Conservation (phyloP, 257 asterid species). For the Primulina huaijiensis region DNA sequence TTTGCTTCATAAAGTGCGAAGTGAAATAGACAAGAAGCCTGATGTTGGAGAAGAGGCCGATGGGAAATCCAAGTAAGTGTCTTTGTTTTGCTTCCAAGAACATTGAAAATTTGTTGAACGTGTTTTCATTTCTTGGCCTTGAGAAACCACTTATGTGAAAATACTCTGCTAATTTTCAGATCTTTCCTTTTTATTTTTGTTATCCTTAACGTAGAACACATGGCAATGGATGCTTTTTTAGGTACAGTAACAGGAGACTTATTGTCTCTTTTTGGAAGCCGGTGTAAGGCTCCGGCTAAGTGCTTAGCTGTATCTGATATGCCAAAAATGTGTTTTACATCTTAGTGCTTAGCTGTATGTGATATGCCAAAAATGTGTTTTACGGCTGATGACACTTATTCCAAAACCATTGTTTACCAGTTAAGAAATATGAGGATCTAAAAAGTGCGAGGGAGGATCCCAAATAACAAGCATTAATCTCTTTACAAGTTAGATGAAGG, state of each 20-base stretch:
- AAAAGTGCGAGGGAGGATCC: too few species aligned
- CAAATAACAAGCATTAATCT: too few species aligned
- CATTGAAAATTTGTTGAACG: constrained; percentile 6
- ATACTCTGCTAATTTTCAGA: not conserved
- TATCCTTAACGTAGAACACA: constrained; percentile 17
- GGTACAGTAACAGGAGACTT: not conserved
- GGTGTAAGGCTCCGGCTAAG: not conserved
- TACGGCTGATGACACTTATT: not conserved
- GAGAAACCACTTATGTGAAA: constrained; percentile 13
- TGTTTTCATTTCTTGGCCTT: constrained; percentile 5
- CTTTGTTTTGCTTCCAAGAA: constrained; percentile 18
- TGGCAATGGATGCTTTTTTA: not conserved
- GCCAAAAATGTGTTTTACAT: not conserved
- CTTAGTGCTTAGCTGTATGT: not conserved
- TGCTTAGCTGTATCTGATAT: not conserved
- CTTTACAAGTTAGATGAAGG: too few species aligned
- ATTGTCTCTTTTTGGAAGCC: not conserved
- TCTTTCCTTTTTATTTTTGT: not conserved
- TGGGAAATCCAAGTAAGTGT: constrained; percentile 58
- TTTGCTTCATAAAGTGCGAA: constrained; percentile 86
- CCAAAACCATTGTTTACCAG: not conserved
- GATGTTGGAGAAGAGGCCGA: constrained; percentile 75
- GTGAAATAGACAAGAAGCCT: constrained; percentile 91
- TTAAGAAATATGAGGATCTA: not conserved
- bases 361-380: not conserved